A percentile compares a stretch with the other conserved stretches of the same genome.
Evolutionary conservation across 139 green algal genomes (phyloP).

Genomic region (Picochlorum sp.): DNA sequence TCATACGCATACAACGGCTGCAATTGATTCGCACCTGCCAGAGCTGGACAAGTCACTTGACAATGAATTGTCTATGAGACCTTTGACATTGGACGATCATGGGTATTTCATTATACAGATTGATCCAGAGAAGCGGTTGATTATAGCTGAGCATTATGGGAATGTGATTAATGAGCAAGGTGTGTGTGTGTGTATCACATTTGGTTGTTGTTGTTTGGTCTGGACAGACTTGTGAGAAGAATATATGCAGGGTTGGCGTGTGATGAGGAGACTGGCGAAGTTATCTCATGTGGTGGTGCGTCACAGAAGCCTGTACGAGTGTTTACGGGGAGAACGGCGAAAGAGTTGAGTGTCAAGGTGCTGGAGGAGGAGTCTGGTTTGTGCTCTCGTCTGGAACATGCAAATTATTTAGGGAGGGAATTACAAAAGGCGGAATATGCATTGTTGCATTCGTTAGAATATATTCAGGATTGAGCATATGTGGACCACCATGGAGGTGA

Average conservation of each 20-base stretch:
- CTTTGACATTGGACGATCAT: conserved; percentile 37
- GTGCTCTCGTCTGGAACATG: conserved; percentile 45
- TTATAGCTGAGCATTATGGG: conserved; percentile 41
- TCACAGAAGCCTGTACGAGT: conserved; percentile 20
- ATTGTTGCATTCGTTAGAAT: conserved; percentile 24
- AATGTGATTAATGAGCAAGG: conserved; percentile 54
- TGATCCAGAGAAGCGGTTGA: conserved; percentile 22
- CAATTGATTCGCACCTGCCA: not conserved
- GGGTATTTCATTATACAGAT: conserved; percentile 55
- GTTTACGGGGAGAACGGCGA: conserved; percentile 45
- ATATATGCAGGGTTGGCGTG: conserved; percentile 38
- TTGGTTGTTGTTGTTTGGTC: not conserved
- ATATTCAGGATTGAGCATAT: conserved; percentile 47
- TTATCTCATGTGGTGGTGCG: conserved; percentile 42
- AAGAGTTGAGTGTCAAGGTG: conserved; percentile 46
- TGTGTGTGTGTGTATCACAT: not conserved
- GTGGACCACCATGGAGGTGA: too few species aligned
- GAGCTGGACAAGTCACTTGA: conserved; percentile 26
- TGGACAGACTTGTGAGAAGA: not conserved
- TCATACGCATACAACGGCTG: not conserved
- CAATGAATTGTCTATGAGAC: conserved; percentile 38
- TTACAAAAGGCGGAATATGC: conserved; percentile 50
- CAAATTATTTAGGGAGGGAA: conserved; percentile 56
- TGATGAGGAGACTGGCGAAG: conserved; percentile 46
- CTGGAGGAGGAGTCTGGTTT: conserved; percentile 28